Percentiles rank a stretch among this genome's conserved stretches.
These are phyloP conservation scores for Saururus chinensis DNA, from an alignment of 164 flowering plant genomes.

Conservation along the genomic window DNA sequence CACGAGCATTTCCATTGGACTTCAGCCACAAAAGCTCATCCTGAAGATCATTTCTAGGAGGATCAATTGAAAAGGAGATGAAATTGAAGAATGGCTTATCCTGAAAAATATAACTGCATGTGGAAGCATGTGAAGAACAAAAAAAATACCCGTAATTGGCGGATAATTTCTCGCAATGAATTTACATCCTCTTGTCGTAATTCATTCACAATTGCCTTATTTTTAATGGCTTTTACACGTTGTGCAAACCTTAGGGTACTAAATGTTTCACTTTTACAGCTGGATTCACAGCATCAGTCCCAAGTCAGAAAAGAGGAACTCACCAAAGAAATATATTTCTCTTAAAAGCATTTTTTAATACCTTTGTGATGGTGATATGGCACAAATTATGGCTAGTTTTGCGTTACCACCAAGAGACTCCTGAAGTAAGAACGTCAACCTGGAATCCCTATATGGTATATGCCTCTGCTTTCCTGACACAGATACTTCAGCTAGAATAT, in stretches of 20 bases:
- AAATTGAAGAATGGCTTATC: background rate
- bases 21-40: constrained; percentile 84
- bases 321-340: background rate
- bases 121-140: background rate
- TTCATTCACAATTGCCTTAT: constrained; percentile 94
- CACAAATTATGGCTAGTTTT: constrained; percentile 92
- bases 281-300: constrained; percentile 24
- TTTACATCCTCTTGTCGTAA: constrained; percentile 86
- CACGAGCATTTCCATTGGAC: constrained; percentile 36
- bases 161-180: constrained; percentile 74
- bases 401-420: constrained; percentile 99
- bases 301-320: background rate
- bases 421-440: constrained; percentile 87
- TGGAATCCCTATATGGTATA: constrained; percentile 95
- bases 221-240: constrained; percentile 91
- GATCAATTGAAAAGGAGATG: background rate
- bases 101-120: background rate
- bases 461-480: constrained; percentile 94
- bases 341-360: constrained; percentile 10
- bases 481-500: constrained; percentile 95
- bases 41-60: constrained; percentile 25
- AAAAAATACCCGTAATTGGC: constrained; percentile 64
- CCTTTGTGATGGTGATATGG: constrained; percentile 89
- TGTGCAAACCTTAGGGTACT: constrained; percentile 97
- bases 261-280: constrained; percentile 86